Base-by-base conservation (phyloP, 75 land plant genomes). In the Pseudotsuga menziesii region DNA sequence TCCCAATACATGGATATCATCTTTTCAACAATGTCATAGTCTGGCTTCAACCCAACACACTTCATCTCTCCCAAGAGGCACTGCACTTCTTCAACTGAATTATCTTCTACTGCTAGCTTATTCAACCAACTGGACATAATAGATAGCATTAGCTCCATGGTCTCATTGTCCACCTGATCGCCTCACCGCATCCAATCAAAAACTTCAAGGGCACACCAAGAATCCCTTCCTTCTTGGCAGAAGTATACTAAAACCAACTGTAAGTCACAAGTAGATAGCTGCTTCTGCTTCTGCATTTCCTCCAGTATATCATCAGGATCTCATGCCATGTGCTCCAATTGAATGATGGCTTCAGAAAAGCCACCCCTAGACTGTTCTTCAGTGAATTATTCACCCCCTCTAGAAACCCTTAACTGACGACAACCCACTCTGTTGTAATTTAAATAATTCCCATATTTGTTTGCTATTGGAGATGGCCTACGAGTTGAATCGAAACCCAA, bases 191-290 rank as follows among this genome's bases (percentile, higher is more conserved):
- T 89, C 96, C 96, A 95, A 27, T 95, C 98, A 75, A 87, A 95
- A 58, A 95, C 94, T 80, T 95, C 96, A 48, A 93, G 88, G 20
- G 93, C 92, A 75, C 92, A 95, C 96, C 95, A 95, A 1, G 94
- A 91, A 76, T 95, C 98, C 61, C 98, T 83, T 54, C 98, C 98
- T 61, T 93, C 89, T 70, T 89, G 90, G 0, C 94, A 84, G 69
- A 95, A 95, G 70, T 95, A 91, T 52, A 91, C 84, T 35, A 95
- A 81, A 41, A 95, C 90, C 2, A 93, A 76, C 80, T 93, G 97
- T 72, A 95, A 72, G 75, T 95, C 98, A 16, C 89, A 72, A 13
- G 92, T 80, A 4, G 98, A 93, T 17, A 93, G 80, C 35, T 77
- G 32, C 39, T 76, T 78, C 63, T 84, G 80, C 36, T 85, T 90